Base-by-base conservation (phyloP, 208 protist genomes). In the Acanthamoeba culbertsoni region DNA sequence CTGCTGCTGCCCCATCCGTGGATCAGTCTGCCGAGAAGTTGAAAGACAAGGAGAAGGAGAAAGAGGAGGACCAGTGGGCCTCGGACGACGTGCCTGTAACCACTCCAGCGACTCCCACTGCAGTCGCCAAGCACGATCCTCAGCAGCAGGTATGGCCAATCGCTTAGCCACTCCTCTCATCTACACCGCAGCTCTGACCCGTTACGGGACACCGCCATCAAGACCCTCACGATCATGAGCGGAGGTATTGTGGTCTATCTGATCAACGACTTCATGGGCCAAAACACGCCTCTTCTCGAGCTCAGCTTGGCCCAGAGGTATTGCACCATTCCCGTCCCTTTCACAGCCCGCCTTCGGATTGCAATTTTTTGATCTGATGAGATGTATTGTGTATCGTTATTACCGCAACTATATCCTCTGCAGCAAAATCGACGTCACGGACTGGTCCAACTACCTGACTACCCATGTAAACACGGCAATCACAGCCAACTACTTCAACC, bases 241-340 rank as follows among this genome's bases (percentile, higher is more conserved):
- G 82, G 82, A 68, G 82, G 82, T 20, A 28, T 90, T 37, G 82
- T 90, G 53, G 1, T 90, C 18, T 71, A 90, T 43, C 35, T 90
- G 37, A 90, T 90, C 42, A 90, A 90, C 82, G 82, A 90, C 35
- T 90, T 45, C 55, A 90, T 90, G 82, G 82, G 82, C 35, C 82
- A 90, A 46, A 90, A 90, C 42, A 90, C 82, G 3, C 82, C 82
- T 3, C 53, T 90, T 23, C 53, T 90, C 37, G 82, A 90, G 51
- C 35, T 90, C 33, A 90, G 55, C 37, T 35, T 90, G 82, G 82
- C 82, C 1, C 82, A 90, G 42, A 90, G 82, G 53, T 62, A 45
- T n/a, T n/a, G n/a, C n/a, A n/a, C n/a, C n/a, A n/a, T n/a, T n/a
- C n/a, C n/a, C n/a, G n/a, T n/a, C n/a, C n/a, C n/a, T n/a, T n/a